Conservation (phyloP, 2,329 filamentous ascomycete species). For the Calonectria leucothoes region DNA sequence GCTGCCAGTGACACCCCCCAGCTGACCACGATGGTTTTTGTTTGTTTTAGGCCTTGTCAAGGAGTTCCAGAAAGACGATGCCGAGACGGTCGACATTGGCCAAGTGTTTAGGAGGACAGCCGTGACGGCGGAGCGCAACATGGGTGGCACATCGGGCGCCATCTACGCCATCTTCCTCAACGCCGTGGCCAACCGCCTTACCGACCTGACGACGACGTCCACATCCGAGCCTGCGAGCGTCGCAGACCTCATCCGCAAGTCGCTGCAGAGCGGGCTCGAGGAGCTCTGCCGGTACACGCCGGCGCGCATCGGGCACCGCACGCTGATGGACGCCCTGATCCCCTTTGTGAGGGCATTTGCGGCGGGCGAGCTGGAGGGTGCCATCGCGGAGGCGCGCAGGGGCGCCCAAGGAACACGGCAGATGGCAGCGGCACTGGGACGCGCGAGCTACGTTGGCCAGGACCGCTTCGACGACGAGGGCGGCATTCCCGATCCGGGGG, state of each 20-base stretch:
- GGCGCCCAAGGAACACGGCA: conserved; percentile 75
- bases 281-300: conserved; percentile 69
- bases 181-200: conserved; percentile 64
- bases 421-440: conserved; percentile 79
- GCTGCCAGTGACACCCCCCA: neutral
- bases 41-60: conserved; percentile 32
- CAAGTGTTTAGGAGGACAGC: conserved; percentile 37
- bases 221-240: neutral
- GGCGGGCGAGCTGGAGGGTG: conserved; percentile 61
- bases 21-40: neutral
- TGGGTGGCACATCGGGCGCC: conserved; percentile 83
- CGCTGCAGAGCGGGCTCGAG: conserved; percentile 32
- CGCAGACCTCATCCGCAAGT: conserved; percentile 22
- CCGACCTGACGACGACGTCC: conserved; percentile 1
- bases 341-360: conserved; percentile 74
- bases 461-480: conserved; percentile 66
- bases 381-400: conserved; percentile 27
- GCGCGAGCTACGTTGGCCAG: conserved; percentile 82
- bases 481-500: conserved; percentile 73
- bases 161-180: conserved; percentile 84
- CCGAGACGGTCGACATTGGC: conserved; percentile 32
- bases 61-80: conserved; percentile 33
- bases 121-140: conserved; percentile 64
- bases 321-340: conserved; percentile 77
- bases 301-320: conserved; percentile 77